Evolutionary conservation across 805 yeast genomes (phyloP).

Genomic region (Danielia reshetovae): DNA sequence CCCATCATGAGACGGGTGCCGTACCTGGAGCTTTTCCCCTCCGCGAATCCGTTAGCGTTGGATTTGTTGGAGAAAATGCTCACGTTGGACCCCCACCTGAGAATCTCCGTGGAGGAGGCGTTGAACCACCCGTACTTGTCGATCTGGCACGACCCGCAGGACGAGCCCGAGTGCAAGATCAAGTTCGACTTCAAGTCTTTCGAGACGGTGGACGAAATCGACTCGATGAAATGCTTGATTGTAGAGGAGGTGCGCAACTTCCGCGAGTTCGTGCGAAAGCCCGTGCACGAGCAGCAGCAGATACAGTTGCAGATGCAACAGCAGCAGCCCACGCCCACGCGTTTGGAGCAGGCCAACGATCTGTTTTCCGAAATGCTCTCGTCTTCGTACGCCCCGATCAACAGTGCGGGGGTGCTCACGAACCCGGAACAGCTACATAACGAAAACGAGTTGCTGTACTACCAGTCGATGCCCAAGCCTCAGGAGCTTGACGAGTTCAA

Average conservation of each 20-base stretch:
- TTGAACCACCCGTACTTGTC: slow-evolving; percentile 82
- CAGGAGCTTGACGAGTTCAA: slow-evolving; percentile 41
- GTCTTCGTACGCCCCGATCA: slow-evolving; percentile 10
- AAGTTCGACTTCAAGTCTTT: slow-evolving; percentile 81
- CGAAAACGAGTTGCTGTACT: slow-evolving; percentile 24
- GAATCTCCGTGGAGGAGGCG: slow-evolving; percentile 88
- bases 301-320: slow-evolving; percentile 29
- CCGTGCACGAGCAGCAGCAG: slow-evolving; percentile 53
- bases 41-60: slow-evolving; percentile 82
- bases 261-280: slow-evolving; percentile 77
- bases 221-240: slow-evolving; percentile 69
- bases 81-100: slow-evolving; percentile 77
- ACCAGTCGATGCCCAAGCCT: slow-evolving; percentile 39
- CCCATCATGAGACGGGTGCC: slow-evolving; percentile 81
- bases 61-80: slow-evolving; percentile 68
- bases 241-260: slow-evolving; percentile 74
- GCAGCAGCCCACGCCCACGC: slow-evolving; percentile 24
- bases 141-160: slow-evolving; percentile 70
- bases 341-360: slow-evolving; percentile 13
- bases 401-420: slow-evolving; percentile 21
- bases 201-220: slow-evolving; percentile 76
- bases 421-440: slow-evolving; percentile 18
- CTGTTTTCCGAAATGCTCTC: slow-evolving; percentile 13
- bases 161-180: slow-evolving; percentile 78
- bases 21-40: slow-evolving; percentile 67